Base-by-base conservation (phyloP, 495 filamentous ascomycete genomes). In the Neurospora sublineolata region DNA sequence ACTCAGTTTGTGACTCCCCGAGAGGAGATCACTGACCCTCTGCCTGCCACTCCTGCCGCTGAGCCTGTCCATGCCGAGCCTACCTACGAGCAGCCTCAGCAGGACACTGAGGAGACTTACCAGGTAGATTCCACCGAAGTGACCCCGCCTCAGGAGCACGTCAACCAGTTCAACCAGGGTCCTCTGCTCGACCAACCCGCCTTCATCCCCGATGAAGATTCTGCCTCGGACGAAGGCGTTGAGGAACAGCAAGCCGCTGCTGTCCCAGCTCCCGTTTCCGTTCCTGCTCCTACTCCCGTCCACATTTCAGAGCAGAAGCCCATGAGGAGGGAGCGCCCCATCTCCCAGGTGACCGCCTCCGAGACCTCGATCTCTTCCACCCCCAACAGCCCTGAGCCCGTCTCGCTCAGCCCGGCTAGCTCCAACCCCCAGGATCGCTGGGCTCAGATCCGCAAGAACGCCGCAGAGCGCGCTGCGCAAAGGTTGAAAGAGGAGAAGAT, bases 391-490 rank as follows among this genome's bases (percentile, higher is more conserved):
- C 52, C 52, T 18, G 52, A 64, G 52, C 52, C 52, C 27, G 27
- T 16, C 52, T 27, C 52, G 0, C 27, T 64, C 52, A 64, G 52
- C 52, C 52, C 52, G 27, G 27, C 52, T 3, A 8, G 27, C 3
- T 64, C 52, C 6, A 64, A 64, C 52, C 70, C 79, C 37, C 84
- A 89, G 69, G 92, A 94, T 76, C 88, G 94, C 42, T 99, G 95
- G 95, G 94, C 94, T 4, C 92, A 96, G 83, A 97, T 98, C 72
- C 86, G 93, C 72, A 94, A 93, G 86, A 97, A 97, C 74, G 95
- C 95, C 12, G 93, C 92, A 8, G 91, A 94, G 77, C 87, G 93
- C 14, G 90, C 88, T 36, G 87, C 88, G 10, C 79, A 80, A 69
- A 81, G 86, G 52, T 83, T 85, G 60, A 84, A 84, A 18, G 90